Conservation (phyloP, 2,329 filamentous ascomycete genomes). For the Didymellaceae sp. region DNA sequence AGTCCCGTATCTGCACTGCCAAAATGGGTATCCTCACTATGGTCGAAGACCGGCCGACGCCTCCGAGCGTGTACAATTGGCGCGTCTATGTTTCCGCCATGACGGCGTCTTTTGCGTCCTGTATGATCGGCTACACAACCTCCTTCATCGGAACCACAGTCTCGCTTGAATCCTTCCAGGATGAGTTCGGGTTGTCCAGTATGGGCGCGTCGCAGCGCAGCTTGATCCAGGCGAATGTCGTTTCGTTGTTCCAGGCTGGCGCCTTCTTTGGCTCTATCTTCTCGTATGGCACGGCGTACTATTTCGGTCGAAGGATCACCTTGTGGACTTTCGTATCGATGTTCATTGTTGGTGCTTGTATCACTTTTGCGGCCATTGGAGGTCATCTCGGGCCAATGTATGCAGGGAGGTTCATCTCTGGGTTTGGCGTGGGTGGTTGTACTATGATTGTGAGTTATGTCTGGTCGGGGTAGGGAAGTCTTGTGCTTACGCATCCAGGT, state of each 20-base stretch:
- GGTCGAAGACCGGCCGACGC: conserved; percentile 58
- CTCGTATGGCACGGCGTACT: conserved; percentile 68
- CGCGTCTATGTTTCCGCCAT: conserved; percentile 62
- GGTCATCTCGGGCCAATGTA: conserved; percentile 63
- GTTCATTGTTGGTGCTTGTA: conserved; percentile 72
- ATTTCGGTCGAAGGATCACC: conserved; percentile 65
- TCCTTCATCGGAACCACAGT: conserved; percentile 80
- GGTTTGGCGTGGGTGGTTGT: conserved; percentile 62
- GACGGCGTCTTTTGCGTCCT: conserved; percentile 63
- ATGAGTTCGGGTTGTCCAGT: conserved; percentile 69
- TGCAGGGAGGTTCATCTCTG: conserved; percentile 63
- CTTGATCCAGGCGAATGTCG: conserved; percentile 74
- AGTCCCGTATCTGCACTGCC: background rate
- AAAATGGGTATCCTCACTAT: conserved; percentile 46
- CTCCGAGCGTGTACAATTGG: conserved; percentile 66
- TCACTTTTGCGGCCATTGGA: conserved; percentile 67
- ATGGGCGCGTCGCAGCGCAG: conserved; percentile 60
- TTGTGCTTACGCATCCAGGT: conserved; percentile 53
- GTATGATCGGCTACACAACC: conserved; percentile 70
- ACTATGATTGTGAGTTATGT: conserved; percentile 13
- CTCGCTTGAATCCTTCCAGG: conserved; percentile 70
- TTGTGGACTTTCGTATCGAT: conserved; percentile 60
- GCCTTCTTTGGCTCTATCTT: conserved; percentile 75
- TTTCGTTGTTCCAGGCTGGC: conserved; percentile 81
- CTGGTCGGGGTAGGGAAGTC: conserved; percentile 31